A percentile compares a stretch with the other conserved stretches of the same genome.
phyloP scores from a whole-genome alignment of 2,329 filamentous ascomycete genomes.

The Clonostachys chloroleuca region DNA sequence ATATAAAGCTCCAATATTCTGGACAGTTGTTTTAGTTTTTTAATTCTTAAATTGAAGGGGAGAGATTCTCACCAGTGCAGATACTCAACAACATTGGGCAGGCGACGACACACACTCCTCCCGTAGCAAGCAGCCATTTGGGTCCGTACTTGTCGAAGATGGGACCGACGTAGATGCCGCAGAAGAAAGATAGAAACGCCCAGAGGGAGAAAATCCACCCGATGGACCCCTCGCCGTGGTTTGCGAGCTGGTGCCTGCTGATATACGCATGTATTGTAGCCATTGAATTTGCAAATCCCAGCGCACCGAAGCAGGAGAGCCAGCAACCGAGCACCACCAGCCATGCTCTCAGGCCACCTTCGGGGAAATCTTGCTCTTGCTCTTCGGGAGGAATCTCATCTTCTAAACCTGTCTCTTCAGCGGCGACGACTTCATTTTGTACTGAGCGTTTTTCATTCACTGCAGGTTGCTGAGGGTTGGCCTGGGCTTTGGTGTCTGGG shows the following conservation, averaged over 20 bases:
- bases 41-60: no score
- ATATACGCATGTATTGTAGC: conserved; percentile 68
- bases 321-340: conserved; percentile 68
- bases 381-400: no score
- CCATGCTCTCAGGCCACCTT: conserved; percentile 66
- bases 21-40: no score
- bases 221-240: conserved; percentile 61
- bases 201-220: conserved; percentile 89
- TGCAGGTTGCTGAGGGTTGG: no score
- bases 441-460: no score
- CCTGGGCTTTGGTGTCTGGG: no score
- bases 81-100: conserved; percentile 65
- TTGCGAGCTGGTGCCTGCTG: conserved; percentile 63
- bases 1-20: conserved; percentile 1
- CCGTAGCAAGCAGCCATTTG: conserved; percentile 57
- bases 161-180: conserved; percentile 77
- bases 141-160: conserved; percentile 77
- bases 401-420: no score
- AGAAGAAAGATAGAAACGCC: conserved; percentile 76
- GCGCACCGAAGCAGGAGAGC: conserved; percentile 57
- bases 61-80: conserved; percentile 38
- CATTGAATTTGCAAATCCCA: conserved; percentile 61
- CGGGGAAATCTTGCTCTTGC: conserved; percentile 44
- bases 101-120: conserved; percentile 56
- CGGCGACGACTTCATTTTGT: no score